Evolutionary conservation across 768 basidiomycete genomes (phyloP).

Genomic region (Jaapia argillacea): DNA sequence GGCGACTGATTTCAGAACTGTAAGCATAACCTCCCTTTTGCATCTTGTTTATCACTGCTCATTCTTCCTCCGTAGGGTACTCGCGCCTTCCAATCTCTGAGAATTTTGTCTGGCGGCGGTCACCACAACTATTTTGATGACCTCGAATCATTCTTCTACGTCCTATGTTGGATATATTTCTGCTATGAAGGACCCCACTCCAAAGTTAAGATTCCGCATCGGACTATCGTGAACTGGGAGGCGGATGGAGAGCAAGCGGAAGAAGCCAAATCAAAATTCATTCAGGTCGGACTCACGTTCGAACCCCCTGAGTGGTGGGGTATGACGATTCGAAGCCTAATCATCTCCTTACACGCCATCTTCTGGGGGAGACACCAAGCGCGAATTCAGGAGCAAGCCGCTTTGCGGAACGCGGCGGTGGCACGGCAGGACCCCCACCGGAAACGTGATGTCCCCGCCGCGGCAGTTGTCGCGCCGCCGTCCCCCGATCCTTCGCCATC

Average conservation of each 20-base stretch:
- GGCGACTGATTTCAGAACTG: neutral
- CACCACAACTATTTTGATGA: neutral
- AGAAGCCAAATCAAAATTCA: neutral
- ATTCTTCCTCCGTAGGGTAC: neutral
- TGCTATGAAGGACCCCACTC: neutral
- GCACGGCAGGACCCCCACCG: too few species aligned
- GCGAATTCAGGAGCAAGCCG: neutral
- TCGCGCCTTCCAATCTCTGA: neutral
- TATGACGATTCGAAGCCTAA: neutral
- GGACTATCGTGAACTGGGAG: neutral
- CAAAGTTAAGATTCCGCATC: neutral
- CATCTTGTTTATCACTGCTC: neutral
- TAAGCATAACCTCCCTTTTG: neutral
- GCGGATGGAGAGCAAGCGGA: neutral
- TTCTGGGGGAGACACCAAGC: neutral
- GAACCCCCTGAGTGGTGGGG: neutral
- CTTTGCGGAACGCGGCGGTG: neutral
- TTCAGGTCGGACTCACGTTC: too few species aligned
- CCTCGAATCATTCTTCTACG: conserved; percentile 1
- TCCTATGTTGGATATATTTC: neutral
- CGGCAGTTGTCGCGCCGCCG: too few species aligned
- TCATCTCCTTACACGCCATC: neutral
- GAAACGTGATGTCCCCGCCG: too few species aligned
- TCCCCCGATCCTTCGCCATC: too few species aligned
- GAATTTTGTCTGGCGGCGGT: neutral